phyloP scores from a whole-genome alignment of 441 rosid genomes.

The Bruguiera hainesii region DNA sequence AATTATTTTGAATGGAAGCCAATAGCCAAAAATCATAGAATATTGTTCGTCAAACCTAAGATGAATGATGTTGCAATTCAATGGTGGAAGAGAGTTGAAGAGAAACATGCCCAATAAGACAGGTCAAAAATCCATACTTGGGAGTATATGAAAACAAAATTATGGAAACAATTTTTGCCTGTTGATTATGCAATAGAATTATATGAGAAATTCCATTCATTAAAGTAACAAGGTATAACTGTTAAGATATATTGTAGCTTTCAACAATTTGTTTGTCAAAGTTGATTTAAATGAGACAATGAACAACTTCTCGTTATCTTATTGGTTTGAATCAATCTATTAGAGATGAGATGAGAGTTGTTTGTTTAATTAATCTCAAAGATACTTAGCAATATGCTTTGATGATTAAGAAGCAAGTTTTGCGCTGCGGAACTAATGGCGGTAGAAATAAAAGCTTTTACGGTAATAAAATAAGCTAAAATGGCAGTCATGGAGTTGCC shows the following conservation, averaged over 20 bases:
- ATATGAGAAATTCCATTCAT: not conserved
- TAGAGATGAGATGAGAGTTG: too few relatives aligned
- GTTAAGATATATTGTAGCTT: not conserved
- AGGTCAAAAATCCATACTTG: not conserved
- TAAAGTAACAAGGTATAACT: not conserved
- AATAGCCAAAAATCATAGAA: not conserved
- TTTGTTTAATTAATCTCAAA: too few relatives aligned
- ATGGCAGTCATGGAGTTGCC: too few relatives aligned
- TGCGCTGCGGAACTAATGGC: too few relatives aligned
- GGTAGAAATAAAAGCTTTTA: too few relatives aligned
- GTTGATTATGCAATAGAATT: not conserved
- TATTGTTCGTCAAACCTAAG: not conserved
- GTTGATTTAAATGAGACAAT: not conserved
- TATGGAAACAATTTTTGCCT: not conserved
- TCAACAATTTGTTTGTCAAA: not conserved
- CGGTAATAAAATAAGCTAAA: too few relatives aligned
- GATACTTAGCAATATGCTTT: too few relatives aligned
- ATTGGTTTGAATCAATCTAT: too few relatives aligned
- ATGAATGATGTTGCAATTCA: too few relatives aligned
- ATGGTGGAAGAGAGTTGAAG: not conserved
- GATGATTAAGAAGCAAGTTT: too few relatives aligned
- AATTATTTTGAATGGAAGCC: conserved; percentile 1
- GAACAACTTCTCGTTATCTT: too few relatives aligned
- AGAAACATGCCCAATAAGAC: not conserved
- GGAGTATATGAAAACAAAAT: not conserved